Conservation (phyloP, 371 early-diverging fungal species). For the Mortierella sp. region DNA sequence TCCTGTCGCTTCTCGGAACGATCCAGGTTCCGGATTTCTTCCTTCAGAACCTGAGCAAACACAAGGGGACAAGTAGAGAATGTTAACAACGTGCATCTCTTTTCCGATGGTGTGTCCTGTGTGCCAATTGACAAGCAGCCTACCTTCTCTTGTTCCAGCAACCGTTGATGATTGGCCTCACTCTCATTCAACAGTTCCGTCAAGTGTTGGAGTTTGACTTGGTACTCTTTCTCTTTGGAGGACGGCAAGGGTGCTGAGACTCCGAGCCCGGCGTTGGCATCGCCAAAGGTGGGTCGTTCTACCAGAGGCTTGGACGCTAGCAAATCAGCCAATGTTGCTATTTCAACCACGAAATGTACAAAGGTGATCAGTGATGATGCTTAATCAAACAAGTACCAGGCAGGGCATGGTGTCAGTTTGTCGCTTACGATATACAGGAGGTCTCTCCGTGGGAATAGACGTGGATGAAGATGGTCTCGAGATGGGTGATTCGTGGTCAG, state of each 20-base stretch:
- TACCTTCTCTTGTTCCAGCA: conserved; percentile 70
- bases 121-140: too few species aligned
- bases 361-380: background rate
- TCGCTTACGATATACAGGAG: conserved; percentile 44
- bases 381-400: background rate
- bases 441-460: conserved; percentile 37
- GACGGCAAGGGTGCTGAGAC: conserved; percentile 13
- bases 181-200: conserved; percentile 70
- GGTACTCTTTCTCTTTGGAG: conserved; percentile 51
- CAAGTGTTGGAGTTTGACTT: conserved; percentile 62
- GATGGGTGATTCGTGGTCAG: conserved; percentile 41
- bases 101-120: too few species aligned
- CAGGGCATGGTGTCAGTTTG: background rate
- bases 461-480: conserved; percentile 43
- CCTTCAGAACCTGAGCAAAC: conserved; percentile 47
- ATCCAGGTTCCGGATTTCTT: conserved; percentile 67
- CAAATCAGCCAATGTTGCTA: conserved; percentile 54
- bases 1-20: conserved; percentile 70
- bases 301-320: conserved; percentile 45
- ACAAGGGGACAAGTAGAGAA: background rate
- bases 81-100: background rate
- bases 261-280: conserved; percentile 17
- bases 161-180: conserved; percentile 62
- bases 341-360: background rate
- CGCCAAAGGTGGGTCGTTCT: conserved; percentile 38